phyloP scores from a whole-genome alignment of 2,329 filamentous ascomycete species.

The Claviceps capensis region DNA sequence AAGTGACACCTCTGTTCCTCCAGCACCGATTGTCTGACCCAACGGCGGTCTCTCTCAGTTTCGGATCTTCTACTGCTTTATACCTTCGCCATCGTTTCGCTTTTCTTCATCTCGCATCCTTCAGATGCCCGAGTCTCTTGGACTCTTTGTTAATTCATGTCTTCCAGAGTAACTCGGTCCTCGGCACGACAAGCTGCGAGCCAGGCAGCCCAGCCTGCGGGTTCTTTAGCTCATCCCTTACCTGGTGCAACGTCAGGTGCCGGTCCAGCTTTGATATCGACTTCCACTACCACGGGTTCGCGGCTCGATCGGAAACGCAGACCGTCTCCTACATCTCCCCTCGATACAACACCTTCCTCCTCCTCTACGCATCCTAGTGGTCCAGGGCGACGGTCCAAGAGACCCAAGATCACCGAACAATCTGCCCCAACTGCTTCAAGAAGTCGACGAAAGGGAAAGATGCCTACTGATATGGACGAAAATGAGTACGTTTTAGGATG shows the following conservation, averaged over 20 bases:
- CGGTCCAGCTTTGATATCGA: conserved; percentile 4
- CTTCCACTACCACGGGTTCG: conserved; percentile 21
- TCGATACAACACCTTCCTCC: conserved; percentile 30
- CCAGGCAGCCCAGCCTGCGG: conserved; percentile 34
- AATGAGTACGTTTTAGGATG: conserved; percentile 39
- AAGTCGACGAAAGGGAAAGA: conserved; percentile 48
- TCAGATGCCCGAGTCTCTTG: conserved; percentile 10
- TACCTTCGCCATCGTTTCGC: conserved; percentile 7
- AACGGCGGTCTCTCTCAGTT: neutral
- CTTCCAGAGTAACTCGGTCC: conserved; percentile 90
- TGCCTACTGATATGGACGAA: conserved; percentile 55
- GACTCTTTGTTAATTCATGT: conserved; percentile 55
- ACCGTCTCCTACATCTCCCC: conserved; percentile 30
- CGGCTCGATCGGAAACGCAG: conserved; percentile 63
- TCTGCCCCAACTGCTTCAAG: conserved; percentile 25
- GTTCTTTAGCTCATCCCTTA: conserved; percentile 25
- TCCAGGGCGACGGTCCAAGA: conserved; percentile 51
- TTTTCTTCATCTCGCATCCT: conserved; percentile 15
- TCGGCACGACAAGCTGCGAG: conserved; percentile 78
- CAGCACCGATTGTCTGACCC: neutral
- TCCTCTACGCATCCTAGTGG: conserved; percentile 14
- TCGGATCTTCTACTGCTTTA: neutral
- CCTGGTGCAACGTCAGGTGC: conserved; percentile 6
- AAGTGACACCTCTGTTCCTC: neutral
- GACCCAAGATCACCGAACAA: conserved; percentile 49